phyloP scores from a whole-genome alignment of 108 stramenopile species.

The Parmales sp. region DNA sequence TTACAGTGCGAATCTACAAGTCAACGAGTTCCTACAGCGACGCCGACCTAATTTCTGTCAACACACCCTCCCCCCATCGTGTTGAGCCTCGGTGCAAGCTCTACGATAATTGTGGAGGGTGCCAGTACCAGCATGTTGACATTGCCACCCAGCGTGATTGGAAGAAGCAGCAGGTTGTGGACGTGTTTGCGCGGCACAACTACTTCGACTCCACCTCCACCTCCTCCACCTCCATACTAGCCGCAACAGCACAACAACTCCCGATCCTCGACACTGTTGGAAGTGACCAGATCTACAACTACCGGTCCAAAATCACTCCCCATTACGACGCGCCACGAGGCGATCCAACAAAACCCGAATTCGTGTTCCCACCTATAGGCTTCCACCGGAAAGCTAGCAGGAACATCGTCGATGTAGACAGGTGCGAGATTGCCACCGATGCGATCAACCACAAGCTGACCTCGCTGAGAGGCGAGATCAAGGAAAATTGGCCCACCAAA shows the following conservation, averaged over 20 bases:
- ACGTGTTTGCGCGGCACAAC: constrained; percentile 52
- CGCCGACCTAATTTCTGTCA: constrained; percentile 69
- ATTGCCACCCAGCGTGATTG: constrained; percentile 75
- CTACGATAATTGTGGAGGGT: constrained; percentile 81
- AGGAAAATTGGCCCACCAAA: constrained; percentile 13
- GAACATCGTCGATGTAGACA: constrained; percentile 74
- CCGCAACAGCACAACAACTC: too few relatives aligned
- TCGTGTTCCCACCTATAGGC: constrained; percentile 42
- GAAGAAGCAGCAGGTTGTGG: constrained; percentile 82
- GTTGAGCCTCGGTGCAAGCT: constrained; percentile 69
- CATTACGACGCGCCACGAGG: constrained; percentile 78
- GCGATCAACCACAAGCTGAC: constrained; percentile 71
- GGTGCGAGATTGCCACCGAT: constrained; percentile 85
- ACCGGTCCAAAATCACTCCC: constrained; percentile 58
- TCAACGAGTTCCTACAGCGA: constrained; percentile 75
- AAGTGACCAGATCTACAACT: background rate
- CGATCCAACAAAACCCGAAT: constrained; percentile 17
- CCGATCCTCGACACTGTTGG: too few relatives aligned
- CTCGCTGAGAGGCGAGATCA: constrained; percentile 40
- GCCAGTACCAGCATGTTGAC: constrained; percentile 90
- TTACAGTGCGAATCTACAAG: constrained; percentile 64
- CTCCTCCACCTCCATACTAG: too few relatives aligned
- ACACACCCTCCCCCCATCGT: constrained; percentile 60
- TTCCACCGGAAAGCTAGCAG: constrained; percentile 65
- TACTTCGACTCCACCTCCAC: too few relatives aligned